These are phyloP conservation scores for Imleria badia DNA, from an alignment of 768 basidiomycete genomes.

Conservation along the genomic window DNA sequence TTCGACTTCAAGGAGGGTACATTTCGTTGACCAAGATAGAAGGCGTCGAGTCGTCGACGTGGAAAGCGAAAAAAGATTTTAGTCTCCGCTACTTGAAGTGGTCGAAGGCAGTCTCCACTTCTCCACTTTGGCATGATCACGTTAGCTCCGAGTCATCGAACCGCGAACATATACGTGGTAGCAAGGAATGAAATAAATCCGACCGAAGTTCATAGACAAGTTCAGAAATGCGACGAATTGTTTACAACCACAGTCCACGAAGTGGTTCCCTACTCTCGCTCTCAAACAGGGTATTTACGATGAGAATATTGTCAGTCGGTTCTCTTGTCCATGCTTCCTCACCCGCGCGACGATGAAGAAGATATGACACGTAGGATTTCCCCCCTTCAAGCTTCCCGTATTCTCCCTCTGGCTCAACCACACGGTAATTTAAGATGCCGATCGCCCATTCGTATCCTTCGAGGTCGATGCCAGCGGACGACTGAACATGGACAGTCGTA, in stretches of 20 bases:
- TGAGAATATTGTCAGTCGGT: conserved; percentile 14
- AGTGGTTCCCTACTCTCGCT: conserved; percentile 13
- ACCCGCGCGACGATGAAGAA: conserved; percentile 4
- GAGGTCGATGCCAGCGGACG: background rate
- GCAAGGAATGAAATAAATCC: no score
- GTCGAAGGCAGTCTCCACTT: no score
- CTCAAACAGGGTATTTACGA: conserved; percentile 12
- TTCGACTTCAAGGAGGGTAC: no score
- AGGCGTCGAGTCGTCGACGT: no score
- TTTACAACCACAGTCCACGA: conserved; percentile 10
- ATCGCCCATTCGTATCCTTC: conserved; percentile 11
- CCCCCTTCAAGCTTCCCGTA: conserved; percentile 10
- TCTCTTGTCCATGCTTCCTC: conserved; percentile 11
- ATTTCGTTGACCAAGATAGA: no score
- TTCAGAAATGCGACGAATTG: no score
- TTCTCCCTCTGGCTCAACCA: conserved; percentile 7
- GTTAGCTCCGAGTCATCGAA: no score
- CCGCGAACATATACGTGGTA: no score
- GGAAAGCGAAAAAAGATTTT: no score
- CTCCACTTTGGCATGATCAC: no score
- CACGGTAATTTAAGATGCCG: conserved; percentile 14
- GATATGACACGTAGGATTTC: conserved; percentile 13
- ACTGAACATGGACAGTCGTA: background rate
- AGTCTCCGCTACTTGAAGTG: no score
- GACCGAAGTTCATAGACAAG: no score